A percentile compares a stretch with the other conserved stretches of the same genome.
These are phyloP conservation scores for Gossypium longicalyx DNA, from an alignment of 345 rosid genomes.

Conservation along the genomic window DNA sequence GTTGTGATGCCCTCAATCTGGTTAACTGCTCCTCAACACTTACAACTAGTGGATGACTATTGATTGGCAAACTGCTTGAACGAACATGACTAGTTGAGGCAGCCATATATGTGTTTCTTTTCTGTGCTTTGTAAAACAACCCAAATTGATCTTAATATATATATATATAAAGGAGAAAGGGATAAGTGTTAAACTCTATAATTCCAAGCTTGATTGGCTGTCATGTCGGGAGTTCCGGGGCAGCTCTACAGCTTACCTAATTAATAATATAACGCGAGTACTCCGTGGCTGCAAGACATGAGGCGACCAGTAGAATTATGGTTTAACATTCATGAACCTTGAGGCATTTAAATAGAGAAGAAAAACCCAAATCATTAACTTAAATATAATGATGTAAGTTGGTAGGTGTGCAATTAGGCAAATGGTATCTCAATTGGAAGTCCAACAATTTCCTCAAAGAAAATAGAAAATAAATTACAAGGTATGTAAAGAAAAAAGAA, in stretches of 20 bases:
- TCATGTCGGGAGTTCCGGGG: neutral
- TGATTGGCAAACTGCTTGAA: slow-evolving; percentile 36
- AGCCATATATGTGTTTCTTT: neutral
- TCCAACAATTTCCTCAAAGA: no score
- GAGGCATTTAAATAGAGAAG: no score
- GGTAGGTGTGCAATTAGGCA: neutral
- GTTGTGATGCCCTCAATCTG: slow-evolving; percentile 22
- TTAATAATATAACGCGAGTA: neutral
- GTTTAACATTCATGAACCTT: no score
- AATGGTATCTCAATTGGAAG: neutral
- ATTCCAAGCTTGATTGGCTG: slow-evolving; percentile 7
- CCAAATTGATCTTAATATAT: neutral
- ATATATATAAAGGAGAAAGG: neutral
- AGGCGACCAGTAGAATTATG: neutral
- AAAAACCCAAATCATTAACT: neutral
- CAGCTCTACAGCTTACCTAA: neutral
- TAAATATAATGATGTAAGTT: neutral
- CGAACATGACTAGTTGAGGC: slow-evolving; percentile 25
- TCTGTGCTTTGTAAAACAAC: neutral
- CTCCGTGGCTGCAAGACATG: neutral
- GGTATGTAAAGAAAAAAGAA: no score
- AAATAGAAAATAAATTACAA: no score
- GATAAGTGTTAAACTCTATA: neutral
- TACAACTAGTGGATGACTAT: slow-evolving; percentile 30
- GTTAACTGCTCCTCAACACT: slow-evolving; percentile 28